Percentiles rank a stretch among this genome's conserved stretches.
Evolutionary conservation across 768 basidiomycete species (phyloP).

Genomic region (Rhodotorula paludigena): DNA sequence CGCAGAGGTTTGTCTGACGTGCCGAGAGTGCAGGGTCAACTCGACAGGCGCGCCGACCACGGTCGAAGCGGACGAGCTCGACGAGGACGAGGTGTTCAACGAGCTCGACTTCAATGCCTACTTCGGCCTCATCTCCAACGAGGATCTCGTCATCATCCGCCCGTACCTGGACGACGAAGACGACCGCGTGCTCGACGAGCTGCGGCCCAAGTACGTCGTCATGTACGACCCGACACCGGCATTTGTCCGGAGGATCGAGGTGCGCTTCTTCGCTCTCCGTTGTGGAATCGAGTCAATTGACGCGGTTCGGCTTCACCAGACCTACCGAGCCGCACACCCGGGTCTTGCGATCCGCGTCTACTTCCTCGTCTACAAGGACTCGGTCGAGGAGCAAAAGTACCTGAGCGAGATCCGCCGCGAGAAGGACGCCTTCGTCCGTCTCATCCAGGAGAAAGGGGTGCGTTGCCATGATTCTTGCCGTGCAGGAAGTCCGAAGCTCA

Average conservation of each 20-base stretch:
- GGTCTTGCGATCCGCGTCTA: constrained; percentile 82
- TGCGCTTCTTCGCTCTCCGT: constrained; percentile 45
- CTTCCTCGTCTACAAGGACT: constrained; percentile 89
- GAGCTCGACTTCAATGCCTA: constrained; percentile 63
- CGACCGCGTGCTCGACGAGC: constrained; percentile 76
- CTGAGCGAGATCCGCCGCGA: constrained; percentile 80
- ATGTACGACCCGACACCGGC: constrained; percentile 94
- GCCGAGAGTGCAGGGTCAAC: not conserved
- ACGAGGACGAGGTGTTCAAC: constrained; percentile 40
- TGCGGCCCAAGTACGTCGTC: constrained; percentile 84
- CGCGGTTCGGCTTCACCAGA: too few relatives aligned
- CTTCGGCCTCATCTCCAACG: constrained; percentile 72
- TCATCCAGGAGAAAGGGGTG: constrained; percentile 88
- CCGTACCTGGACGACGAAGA: constrained; percentile 89
- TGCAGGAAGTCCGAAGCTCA: not conserved
- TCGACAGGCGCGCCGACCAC: not conserved
- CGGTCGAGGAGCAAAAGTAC: constrained; percentile 93
- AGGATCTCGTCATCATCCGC: constrained; percentile 76
- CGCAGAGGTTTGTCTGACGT: not conserved
- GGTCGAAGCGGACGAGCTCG: not conserved
- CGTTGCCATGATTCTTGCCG: constrained; percentile 44
- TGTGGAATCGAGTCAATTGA: not conserved
- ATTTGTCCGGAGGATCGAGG: constrained; percentile 87
- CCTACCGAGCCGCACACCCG: constrained; percentile 77
- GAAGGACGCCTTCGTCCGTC: constrained; percentile 84